Base-by-base conservation (phyloP, 1,284 basidiomycete species). In the Fistulinella staudtii region DNA sequence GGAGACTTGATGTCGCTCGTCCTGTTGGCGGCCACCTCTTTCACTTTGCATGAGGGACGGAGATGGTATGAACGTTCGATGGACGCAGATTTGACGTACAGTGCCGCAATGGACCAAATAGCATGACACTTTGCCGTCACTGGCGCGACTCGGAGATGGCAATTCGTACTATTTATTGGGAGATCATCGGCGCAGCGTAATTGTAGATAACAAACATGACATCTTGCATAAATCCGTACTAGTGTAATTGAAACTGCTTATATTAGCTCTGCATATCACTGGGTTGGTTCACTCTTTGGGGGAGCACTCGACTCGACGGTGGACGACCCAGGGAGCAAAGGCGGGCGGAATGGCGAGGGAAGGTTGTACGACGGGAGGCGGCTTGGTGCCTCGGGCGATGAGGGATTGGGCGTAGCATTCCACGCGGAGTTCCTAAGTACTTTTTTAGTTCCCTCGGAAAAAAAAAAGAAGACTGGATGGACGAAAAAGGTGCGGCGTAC, bases 41-140 rank as follows among this genome's bases (percentile, higher is more conserved):
- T 93, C 60, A 67, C 60, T 17, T 43, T 89, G 52, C 94, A 98
- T 63, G 93, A 98, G 69, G 77, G 68, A 22, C 71, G 95, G 57
- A 71, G 94, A 58, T 69, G 75, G 50, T 94, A 82, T 58, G 94
- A 98, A 67, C 67, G 84, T 17, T 67, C 68, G 52, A 53, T 72
- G 46, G 68, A 68, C 36, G 68, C 63, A 15, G 57, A 64, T 18
- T 53, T 64, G 51, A 67, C 67, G 27, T 73, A 64, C 40, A 57
- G 57, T 21, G 51, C 53, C 13, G 54, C 51, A 3, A 64, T 66
- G 47, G 72, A 73, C 44, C 68, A 76, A 53, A 65, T 76, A 50
- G 75, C 71, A 40, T 76, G 56, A 64, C 5, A 25, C 5, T 3
- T 15, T n/a, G n/a, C n/a, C n/a, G n/a, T n/a, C n/a, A n/a, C n/a